Conservation (phyloP, 805 yeast species). For the Grigorovia yakushimaensis region DNA sequence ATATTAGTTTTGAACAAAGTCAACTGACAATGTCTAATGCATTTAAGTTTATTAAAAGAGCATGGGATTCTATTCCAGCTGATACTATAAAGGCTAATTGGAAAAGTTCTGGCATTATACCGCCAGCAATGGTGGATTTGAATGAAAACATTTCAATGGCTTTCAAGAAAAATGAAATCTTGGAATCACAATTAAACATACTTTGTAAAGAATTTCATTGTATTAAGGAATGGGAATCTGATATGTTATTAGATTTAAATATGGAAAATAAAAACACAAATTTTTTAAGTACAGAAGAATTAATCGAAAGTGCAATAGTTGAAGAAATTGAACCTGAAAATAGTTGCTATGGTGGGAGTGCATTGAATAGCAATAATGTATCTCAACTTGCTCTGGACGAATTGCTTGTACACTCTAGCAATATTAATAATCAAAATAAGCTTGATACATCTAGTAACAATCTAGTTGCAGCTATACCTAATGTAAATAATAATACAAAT, state of each 20-base stretch:
- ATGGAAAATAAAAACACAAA: constrained; percentile 34
- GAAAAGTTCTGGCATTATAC: constrained; percentile 36
- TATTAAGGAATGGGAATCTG: constrained; percentile 48
- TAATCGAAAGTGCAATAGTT: constrained; percentile 50
- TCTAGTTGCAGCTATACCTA: neutral
- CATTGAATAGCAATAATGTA: neutral
- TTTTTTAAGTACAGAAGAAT: constrained; percentile 50
- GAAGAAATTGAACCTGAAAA: constrained; percentile 33
- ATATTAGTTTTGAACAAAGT: constrained; percentile 32
- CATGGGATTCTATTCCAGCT: constrained; percentile 41
- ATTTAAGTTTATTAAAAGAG: constrained; percentile 45
- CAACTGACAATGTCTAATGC: constrained; percentile 45
- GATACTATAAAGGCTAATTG: constrained; percentile 33
- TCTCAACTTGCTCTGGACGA: constrained; percentile 10
- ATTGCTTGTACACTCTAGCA: neutral
- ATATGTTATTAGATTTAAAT: constrained; percentile 41
- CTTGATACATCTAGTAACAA: neutral
- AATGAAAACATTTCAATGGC: constrained; percentile 27
- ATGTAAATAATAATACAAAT: neutral
- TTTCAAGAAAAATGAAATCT: constrained; percentile 28
- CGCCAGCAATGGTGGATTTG: constrained; percentile 22
- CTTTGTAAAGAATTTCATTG: constrained; percentile 42
- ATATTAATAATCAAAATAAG: neutral
- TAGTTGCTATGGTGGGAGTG: neutral
- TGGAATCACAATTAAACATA: constrained; percentile 34